Conservation (phyloP, 352 stramenopile species). For the Globisporangium orthogonon region DNA sequence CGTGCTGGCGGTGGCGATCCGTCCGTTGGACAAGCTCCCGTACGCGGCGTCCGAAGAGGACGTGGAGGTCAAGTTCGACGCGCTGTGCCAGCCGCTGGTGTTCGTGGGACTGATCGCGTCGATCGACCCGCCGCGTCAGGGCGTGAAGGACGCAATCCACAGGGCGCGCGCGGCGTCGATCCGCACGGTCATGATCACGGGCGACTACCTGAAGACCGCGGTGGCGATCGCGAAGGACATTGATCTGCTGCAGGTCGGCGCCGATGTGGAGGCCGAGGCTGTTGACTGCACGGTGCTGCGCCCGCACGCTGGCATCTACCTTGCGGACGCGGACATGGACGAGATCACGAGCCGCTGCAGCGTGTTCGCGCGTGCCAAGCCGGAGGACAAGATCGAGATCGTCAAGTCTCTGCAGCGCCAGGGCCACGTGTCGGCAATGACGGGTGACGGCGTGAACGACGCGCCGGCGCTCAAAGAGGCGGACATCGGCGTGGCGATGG, state of each 20-base stretch:
- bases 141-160: conserved; percentile 48
- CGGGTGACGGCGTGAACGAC: conserved; percentile 98
- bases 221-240: conserved; percentile 92
- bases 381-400: conserved; percentile 95
- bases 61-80: conserved; percentile 62
- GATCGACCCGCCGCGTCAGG: conserved; percentile 72
- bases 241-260: conserved; percentile 83
- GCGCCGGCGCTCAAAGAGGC: conserved; percentile 94
- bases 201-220: conserved; percentile 94
- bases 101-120: conserved; percentile 93
- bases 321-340: conserved; percentile 79
- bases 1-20: conserved; percentile 89
- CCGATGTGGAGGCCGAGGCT: conserved; percentile 48
- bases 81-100: conserved; percentile 66
- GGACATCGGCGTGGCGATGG: conserved; percentile 97
- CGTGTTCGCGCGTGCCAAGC: conserved; percentile 95
- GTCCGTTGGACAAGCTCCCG: conserved; percentile 42
- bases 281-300: conserved; percentile 68
- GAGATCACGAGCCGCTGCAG: conserved; percentile 67
- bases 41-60: conserved; percentile 39
- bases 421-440: conserved; percentile 92
- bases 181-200: conserved; percentile 91
- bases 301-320: conserved; percentile 40
- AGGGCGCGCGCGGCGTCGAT: conserved; percentile 44
- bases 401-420: conserved; percentile 92